Evolutionary conservation across 331 rosid genomes (phyloP).

Genomic region (Spiraea crenata): DNA sequence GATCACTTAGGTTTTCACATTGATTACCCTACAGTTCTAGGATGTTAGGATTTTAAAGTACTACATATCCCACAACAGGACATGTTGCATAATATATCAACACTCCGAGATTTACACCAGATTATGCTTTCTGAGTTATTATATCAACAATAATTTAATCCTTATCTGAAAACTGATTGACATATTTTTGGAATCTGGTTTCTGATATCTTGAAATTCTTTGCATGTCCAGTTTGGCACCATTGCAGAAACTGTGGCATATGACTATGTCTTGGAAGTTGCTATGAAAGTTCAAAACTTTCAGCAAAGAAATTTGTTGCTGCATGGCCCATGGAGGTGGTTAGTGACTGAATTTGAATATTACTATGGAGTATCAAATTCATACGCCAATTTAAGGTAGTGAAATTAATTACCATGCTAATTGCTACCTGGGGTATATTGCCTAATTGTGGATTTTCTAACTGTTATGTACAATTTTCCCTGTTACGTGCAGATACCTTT

Average conservation of each 20-base stretch:
- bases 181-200: neutral
- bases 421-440: neutral
- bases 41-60: too few species aligned
- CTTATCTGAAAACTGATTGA: conserved; percentile 4
- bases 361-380: conserved; percentile 34
- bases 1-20: neutral
- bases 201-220: neutral
- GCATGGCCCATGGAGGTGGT: conserved; percentile 38
- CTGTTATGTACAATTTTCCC: neutral
- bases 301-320: conserved; percentile 30
- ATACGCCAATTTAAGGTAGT: conserved; percentile 35
- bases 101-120: too few species aligned
- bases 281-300: conserved; percentile 33
- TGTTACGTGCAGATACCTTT: conserved; percentile 28
- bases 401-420: neutral
- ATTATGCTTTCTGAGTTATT: neutral
- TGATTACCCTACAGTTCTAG: too few species aligned
- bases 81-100: too few species aligned
- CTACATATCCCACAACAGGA: too few species aligned
- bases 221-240: conserved; percentile 24
- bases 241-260: conserved; percentile 35
- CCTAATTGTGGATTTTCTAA: conserved; percentile 1
- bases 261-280: conserved; percentile 36
- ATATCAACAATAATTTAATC: neutral
- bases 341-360: conserved; percentile 30